Evolutionary conservation across 257 asterid genomes (phyloP), one percentile per base, ranked within the genome.

Genomic region (Mitragyna speciosa): DNA sequence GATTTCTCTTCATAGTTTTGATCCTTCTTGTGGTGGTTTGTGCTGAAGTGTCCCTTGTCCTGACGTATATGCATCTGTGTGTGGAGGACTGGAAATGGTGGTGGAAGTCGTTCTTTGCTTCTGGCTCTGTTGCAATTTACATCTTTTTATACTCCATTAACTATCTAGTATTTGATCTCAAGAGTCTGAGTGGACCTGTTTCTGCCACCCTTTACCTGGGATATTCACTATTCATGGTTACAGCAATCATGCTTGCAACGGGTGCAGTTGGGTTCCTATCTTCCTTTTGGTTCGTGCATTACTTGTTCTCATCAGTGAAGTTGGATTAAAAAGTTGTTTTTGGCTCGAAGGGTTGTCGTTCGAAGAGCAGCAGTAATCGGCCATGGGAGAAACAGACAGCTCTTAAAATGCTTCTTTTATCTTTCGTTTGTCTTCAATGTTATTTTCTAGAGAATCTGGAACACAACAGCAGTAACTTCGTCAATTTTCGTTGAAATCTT

Each of bases 61-160:
- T 94, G 4, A 92, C 98, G 15, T 94, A 94, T 88, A 94, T 94
- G 98, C 97, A 94, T 80, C 90, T 92, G 0, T 94, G 97, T 72
- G 97, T 92, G 77, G 97, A 94, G 90, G 97, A 94, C 79, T 94
- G 93, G 95, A 87, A 82, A 82, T 94, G 98, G 97, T 94, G 97
- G 98, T 94, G 98, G 98, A 94, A 94, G 76, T 92, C 98, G 4
- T 94, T 94, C 88, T 94, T 90, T 59, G 95, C 97, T 2, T 94
- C 98, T 0, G 97, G 94, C 24, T 94, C 97, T 24, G 97, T 94
- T 70, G 94, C 97, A 30, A 80, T 91, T 48, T 94, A 94, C 88
- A 90, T 94, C 78, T 94, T 92, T 30, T 76, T 92, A 0, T 94
- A 94, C 89, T 91, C 97, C 0, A 41, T 92, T 30, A 91, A 92